Percentiles rank a stretch among this genome's conserved stretches.
Conservation (phyloP, 352 stramenopile species). For the Detonula confervacea region DNA sequence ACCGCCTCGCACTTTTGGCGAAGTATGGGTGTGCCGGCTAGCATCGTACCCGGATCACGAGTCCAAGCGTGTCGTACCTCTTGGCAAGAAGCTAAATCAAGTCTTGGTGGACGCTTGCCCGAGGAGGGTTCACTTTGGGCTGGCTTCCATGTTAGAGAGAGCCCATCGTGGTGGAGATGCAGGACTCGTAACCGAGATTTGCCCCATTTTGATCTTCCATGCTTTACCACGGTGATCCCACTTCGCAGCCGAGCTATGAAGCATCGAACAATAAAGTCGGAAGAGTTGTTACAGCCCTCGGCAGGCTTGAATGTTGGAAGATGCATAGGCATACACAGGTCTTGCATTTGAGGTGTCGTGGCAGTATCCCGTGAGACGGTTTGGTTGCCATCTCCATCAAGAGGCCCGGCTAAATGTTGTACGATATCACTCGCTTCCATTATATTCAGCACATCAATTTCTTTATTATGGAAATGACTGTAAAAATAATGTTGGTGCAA, state of each 20-base stretch:
- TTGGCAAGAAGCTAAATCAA: conserved; percentile 78
- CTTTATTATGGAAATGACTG: too few species aligned
- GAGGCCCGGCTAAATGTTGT: too few species aligned
- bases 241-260: conserved; percentile 77
- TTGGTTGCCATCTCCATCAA: too few species aligned
- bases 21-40: conserved; percentile 81
- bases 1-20: conserved; percentile 83
- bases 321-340: conserved; percentile 85
- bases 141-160: conserved; percentile 79
- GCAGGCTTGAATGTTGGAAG: conserved; percentile 83
- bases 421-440: too few species aligned
- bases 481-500: too few species aligned
- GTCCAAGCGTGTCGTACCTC: conserved; percentile 84
- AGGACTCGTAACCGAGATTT: conserved; percentile 79
- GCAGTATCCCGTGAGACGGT: too few species aligned
- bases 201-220: conserved; percentile 78
- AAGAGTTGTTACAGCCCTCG: conserved; percentile 82
- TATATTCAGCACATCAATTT: too few species aligned
- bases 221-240: conserved; percentile 84
- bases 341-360: too few species aligned
- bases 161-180: conserved; percentile 81
- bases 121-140: conserved; percentile 73
- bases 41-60: conserved; percentile 82
- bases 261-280: conserved; percentile 84
- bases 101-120: conserved; percentile 74